phyloP scores from a whole-genome alignment of 129 eudicot genomes.

The Centaurea solstitialis region DNA sequence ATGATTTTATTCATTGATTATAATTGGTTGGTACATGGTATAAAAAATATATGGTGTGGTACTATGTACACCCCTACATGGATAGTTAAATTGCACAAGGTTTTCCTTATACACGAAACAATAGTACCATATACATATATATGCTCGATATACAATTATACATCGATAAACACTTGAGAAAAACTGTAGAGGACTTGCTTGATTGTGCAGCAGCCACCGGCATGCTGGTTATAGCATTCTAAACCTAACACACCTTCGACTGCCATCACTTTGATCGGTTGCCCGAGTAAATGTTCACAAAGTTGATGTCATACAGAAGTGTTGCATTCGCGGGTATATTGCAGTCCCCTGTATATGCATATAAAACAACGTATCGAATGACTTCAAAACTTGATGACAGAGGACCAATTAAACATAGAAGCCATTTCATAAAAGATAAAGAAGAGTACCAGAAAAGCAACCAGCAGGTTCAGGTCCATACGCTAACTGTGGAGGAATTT shows the following conservation, averaged over 20 bases:
- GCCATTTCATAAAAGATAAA: neutral
- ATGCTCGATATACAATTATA: neutral
- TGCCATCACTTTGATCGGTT: slow-evolving; percentile 46
- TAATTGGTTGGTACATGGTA: too few species aligned
- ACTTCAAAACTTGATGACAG: neutral
- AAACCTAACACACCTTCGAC: neutral
- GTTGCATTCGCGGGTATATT: slow-evolving; percentile 93
- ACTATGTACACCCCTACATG: neutral
- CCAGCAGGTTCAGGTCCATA: slow-evolving; percentile 99
- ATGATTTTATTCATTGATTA: too few species aligned
- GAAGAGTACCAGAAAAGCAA: slow-evolving; percentile 79
- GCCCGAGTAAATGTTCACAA: slow-evolving; percentile 68
- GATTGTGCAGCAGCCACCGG: neutral
- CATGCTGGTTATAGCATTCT: neutral
- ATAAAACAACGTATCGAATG: slow-evolving; percentile 3
- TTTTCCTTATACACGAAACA: neutral
- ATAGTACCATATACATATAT: slow-evolving; percentile 14
- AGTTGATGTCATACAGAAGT: slow-evolving; percentile 73
- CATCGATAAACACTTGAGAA: neutral
- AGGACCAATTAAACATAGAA: neutral
- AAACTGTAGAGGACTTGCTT: slow-evolving; percentile 24
- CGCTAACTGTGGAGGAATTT: slow-evolving; percentile 87
- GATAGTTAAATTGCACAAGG: neutral
- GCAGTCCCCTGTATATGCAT: slow-evolving; percentile 71
- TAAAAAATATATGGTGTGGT: too few species aligned